These are phyloP conservation scores for Phanerodontia chrysosporium DNA, from an alignment of 768 basidiomycete genomes.

Conservation along the genomic window DNA sequence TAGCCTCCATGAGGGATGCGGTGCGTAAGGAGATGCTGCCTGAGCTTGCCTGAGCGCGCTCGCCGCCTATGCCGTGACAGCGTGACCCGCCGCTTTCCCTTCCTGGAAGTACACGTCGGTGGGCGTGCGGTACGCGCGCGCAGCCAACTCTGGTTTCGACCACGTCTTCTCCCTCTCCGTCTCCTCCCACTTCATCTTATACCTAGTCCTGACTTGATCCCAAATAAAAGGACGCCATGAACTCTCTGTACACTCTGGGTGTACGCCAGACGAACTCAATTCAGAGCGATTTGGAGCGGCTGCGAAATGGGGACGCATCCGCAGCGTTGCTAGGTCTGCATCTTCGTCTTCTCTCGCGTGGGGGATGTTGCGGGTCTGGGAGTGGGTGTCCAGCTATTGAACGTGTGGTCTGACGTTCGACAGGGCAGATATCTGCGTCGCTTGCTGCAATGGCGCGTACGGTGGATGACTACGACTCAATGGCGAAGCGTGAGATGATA, in stretches of 20 bases:
- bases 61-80: neutral
- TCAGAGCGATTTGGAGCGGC: constrained; percentile 78
- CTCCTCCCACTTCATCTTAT: neutral
- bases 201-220: too few relatives aligned
- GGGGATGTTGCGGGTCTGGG: neutral
- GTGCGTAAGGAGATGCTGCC: neutral
- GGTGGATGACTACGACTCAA: constrained; percentile 94
- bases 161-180: neutral
- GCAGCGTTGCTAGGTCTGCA: constrained; percentile 77
- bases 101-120: neutral
- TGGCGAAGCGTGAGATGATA: constrained; percentile 95
- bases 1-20: neutral
- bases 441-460: constrained; percentile 92
- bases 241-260: constrained; percentile 91
- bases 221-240: constrained; percentile 49
- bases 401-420: constrained; percentile 18
- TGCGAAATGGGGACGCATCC: constrained; percentile 77
- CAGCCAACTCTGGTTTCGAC: neutral
- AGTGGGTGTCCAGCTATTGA: neutral
- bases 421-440: constrained; percentile 98
- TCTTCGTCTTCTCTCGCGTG: constrained; percentile 12
- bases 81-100: neutral
- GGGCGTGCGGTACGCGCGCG: neutral
- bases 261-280: constrained; percentile 89
- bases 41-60: too few relatives aligned